These are phyloP conservation scores for Hyphodiscus sp. DNA, from an alignment of 2,329 filamentous ascomycete species.

Conservation along the genomic window DNA sequence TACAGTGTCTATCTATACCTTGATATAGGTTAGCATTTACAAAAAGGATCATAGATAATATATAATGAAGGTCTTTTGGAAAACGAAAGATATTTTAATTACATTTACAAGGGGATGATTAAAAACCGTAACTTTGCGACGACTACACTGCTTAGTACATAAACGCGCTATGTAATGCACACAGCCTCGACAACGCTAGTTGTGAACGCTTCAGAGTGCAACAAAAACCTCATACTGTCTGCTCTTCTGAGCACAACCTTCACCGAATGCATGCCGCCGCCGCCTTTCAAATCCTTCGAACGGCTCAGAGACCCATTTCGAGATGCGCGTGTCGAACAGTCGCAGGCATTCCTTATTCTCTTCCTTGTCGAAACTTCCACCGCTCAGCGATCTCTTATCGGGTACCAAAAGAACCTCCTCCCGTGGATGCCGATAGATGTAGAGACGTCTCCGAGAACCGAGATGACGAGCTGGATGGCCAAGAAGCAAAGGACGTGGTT, in stretches of 20 bases:
- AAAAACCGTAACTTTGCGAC: too few species aligned
- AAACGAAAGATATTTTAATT: too few species aligned
- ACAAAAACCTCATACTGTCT: neutral
- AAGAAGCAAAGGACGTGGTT: conserved; percentile 9
- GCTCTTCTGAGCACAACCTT: conserved; percentile 15
- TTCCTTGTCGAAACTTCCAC: conserved; percentile 26
- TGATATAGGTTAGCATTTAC: too few species aligned
- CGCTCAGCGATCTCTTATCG: conserved; percentile 20
- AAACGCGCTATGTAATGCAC: too few species aligned
- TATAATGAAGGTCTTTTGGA: too few species aligned
- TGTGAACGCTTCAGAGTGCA: neutral
- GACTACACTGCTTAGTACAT: too few species aligned
- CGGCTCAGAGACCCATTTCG: conserved; percentile 22
- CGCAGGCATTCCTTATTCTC: conserved; percentile 24
- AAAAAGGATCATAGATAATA: too few species aligned
- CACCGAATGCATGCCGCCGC: conserved; percentile 29
- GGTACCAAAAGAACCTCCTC: conserved; percentile 19
- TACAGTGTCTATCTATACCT: too few species aligned
- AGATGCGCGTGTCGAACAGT: conserved; percentile 27
- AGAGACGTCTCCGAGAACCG: neutral
- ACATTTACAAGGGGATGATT: too few species aligned
- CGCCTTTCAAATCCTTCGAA: conserved; percentile 25
- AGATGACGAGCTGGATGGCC: neutral
- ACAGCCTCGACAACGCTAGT: neutral
- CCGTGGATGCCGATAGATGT: conserved; percentile 4